Conservation (phyloP, 2,329 filamentous ascomycete genomes). For the Pseudogymnoascus sp. region DNA sequence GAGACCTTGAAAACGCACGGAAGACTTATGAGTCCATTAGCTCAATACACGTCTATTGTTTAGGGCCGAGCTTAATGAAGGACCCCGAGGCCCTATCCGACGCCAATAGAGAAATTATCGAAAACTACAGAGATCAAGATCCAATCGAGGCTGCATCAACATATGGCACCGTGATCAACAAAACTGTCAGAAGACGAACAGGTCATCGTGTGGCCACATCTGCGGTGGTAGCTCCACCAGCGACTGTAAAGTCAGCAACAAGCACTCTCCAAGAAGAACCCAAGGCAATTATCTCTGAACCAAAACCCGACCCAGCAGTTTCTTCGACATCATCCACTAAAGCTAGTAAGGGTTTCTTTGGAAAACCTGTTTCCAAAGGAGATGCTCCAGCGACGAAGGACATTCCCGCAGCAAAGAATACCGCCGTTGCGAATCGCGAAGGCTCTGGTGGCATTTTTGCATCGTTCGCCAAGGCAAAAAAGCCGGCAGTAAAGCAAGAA, state of each 20-base stretch:
- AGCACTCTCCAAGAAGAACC: constrained; percentile 12
- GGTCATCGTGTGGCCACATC: constrained; percentile 20
- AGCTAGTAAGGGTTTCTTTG: constrained; percentile 27
- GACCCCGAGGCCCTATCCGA: constrained; percentile 66
- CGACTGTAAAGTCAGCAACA: constrained; percentile 30
- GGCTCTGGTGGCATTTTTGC: constrained; percentile 62
- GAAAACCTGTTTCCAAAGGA: constrained; percentile 28
- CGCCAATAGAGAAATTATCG: constrained; percentile 54
- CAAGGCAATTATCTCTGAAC: constrained; percentile 19
- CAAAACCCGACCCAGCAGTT: constrained; percentile 13
- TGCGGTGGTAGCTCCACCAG: constrained; percentile 29
- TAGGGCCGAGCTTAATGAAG: constrained; percentile 47
- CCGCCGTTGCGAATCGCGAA: constrained; percentile 45
- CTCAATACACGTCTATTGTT: constrained; percentile 80
- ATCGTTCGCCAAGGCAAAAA: constrained; percentile 65
- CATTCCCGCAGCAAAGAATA: constrained; percentile 26
- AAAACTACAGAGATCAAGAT: constrained; percentile 50
- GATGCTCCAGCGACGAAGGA: background rate
- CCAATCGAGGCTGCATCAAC: constrained; percentile 49
- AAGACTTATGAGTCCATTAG: constrained; percentile 58
- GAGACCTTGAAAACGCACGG: constrained; percentile 50
- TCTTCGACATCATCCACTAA: constrained; percentile 15
- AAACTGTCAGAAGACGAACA: constrained; percentile 48
- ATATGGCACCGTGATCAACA: constrained; percentile 71
- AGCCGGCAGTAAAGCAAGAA: constrained; percentile 41